Conservation (phyloP, 768 basidiomycete species). For the Lactifluus volemus region DNA sequence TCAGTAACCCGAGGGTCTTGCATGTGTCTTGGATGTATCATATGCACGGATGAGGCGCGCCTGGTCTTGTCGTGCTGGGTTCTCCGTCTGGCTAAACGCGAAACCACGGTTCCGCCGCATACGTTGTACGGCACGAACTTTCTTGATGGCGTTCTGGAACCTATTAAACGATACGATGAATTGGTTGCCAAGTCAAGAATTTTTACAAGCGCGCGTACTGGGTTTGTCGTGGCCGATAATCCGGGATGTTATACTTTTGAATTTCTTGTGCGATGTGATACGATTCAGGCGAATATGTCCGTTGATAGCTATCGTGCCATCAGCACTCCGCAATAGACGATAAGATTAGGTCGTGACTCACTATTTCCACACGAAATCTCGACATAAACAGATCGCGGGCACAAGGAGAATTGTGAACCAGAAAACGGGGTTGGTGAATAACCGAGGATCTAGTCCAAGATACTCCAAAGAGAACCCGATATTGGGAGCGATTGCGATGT, state of each 20-base stretch:
- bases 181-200: slow-evolving; percentile 7
- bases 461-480: slow-evolving; percentile 91
- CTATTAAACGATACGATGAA: slow-evolving; percentile 31
- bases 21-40: slow-evolving; percentile 70
- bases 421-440: slow-evolving; percentile 85
- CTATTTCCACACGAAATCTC: slow-evolving; percentile 99
- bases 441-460: slow-evolving; percentile 73
- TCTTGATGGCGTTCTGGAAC: slow-evolving; percentile 99
- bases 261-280: slow-evolving; percentile 98
- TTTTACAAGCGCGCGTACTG: slow-evolving; percentile 53
- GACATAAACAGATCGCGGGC: slow-evolving; percentile 73
- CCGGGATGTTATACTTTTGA: slow-evolving; percentile 98
- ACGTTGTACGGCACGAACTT: slow-evolving; percentile 96
- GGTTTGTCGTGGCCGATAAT: slow-evolving; percentile 94
- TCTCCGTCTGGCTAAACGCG: slow-evolving; percentile 96
- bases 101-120: slow-evolving; percentile 96
- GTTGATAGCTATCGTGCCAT: slow-evolving; percentile 55
- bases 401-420: slow-evolving; percentile 83
- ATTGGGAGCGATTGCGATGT: slow-evolving; percentile 77
- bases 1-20: slow-evolving; percentile 64
- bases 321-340: slow-evolving; percentile 4
- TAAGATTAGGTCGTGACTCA: slow-evolving; percentile 33
- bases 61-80: slow-evolving; percentile 77
- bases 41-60: slow-evolving; percentile 77
- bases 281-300: slow-evolving; percentile 84